Evolutionary conservation across 257 asterid species (phyloP), one percentile per base, ranked within the genome.

Genomic region (Plantago ovata): DNA sequence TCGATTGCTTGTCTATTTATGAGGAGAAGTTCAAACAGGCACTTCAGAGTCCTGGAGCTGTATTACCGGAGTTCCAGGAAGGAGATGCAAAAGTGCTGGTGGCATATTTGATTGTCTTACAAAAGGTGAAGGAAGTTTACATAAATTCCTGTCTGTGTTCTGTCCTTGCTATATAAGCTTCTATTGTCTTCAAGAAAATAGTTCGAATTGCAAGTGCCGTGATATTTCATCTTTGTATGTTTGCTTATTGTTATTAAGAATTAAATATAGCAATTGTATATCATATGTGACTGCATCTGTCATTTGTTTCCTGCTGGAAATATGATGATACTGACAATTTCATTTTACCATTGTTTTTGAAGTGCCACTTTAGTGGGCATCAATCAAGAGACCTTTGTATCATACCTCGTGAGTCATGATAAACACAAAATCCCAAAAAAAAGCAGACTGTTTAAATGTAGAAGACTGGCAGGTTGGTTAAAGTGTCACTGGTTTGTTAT

Each of bases 1-100:
- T 89, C 56, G 95, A 89, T 65, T 84, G 95, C 66, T 72, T 93
- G 58, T 84, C 89, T 56, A 82, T 93, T 69, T 89, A 89, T 38
- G 97, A 86, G 62, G 98, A 89, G 53, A 86, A 82, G 77, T 89
- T 89, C 77, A 86, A 82, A 71, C 91, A 79, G 62, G 73, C 96
- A 45, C 66, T 81, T 63, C 97, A 89, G 84, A 86, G 65, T 71
- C 86, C 96, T 20, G 94, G 97, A 64, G 81, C 85, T 45, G 60
- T 76, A 47, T 62, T 89, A 56, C 97, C 96, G 4, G 91, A 89
- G 70, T 76, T 93, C 77, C 89, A 86, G 73, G 95, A 93, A 81
- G 98, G 98, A 45, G 98, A 93, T 75, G 94, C 97, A 56, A 84
- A 84, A 79, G 98, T 92, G 50, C 84, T 93, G 57, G 93, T 89